Base-by-base conservation (phyloP, 169 alveolate species). In the Plasmodium fragile region DNA sequence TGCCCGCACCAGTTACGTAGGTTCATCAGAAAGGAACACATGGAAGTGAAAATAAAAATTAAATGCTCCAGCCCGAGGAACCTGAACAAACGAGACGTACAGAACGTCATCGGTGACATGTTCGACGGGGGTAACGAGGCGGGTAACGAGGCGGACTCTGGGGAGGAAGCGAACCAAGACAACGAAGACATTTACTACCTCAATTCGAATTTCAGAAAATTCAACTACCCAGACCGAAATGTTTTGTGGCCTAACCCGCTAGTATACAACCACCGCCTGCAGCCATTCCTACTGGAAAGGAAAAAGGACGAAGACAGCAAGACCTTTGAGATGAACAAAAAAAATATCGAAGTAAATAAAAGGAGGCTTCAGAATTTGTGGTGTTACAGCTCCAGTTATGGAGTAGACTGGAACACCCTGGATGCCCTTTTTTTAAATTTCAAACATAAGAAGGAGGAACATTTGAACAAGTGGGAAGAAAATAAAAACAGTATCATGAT, bases 351-450 rank as follows among this genome's bases (percentile, higher is more conserved):
- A 45, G 53, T 49, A 36, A 73, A 83, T 71, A 94, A 92, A 59
- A 82, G 34, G 22, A 71, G 96, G 32, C 72, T 95, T 69, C 89
- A 87, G 41, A 92, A 94, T 71, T 89, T 96, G 70, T 92, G 96
- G 95, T 32, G 77, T n/a, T 81, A 92, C 32, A 93, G 97, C 73
- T 94, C 95, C n/a, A 94, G 96, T 69, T 96, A 96, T 30, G 97
- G 97, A 13, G 80, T 94, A 1, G 95, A 96, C 5, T 96, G 97
- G 97, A 96, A 96, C 43, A 87, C 95, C 30, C 71, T 96, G 70
- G 97, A 96, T 84, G 94, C 72, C 41, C 81, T 96, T 71, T 96
- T 89, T 94, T 81, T 96, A 71, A 65, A 79, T 59, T 96, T 16
- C 65, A 85, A 85, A 75, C 52, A 34, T 11, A n/a, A 73, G 28